Base-by-base conservation (phyloP, 768 basidiomycete genomes). In the Mrakia blollopis region DNA sequence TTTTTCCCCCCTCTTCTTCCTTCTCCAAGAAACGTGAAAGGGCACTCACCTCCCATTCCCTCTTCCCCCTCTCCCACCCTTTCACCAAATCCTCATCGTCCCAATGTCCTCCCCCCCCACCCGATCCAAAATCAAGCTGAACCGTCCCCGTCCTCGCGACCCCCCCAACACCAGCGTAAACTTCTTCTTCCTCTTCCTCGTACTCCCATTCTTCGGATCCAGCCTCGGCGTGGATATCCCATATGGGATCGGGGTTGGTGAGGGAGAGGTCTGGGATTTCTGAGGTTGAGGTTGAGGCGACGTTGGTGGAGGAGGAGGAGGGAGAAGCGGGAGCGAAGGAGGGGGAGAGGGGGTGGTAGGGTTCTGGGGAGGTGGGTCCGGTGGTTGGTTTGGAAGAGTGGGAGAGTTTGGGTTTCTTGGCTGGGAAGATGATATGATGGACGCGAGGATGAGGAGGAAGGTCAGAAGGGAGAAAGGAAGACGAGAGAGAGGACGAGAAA, bases 51-150 rank as follows among this genome's bases (percentile, higher is more conserved):
- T 72, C 47, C 71, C 71, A 72, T 7, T 50, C 50, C 35, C 52
- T 72, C 35, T 72, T 72, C 71, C 57, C 71, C 13, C 71, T n/a
- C n/a, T 72, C 71, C 71, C 71, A 72, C 54, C 47, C 30, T 6
- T 72, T 30, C 3, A 72, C 71, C 54, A 72, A n/a, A n/a, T 57
- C 71, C 18, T 18, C 50, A 39, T 72, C 71, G n/a, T 72, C 71
- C 71, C 71, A 72, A 39, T 68, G 65, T 8, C 65, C 65, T 50
- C 52, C 52, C 6, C 44, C n/a, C 16, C 35, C n/a, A 2, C 47
- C 47, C 21, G 47, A 16, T 8, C 69, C 69, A n/a, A 57, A 72
- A 11, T 72, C 54, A 8, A 72, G 35, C 28, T 72, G 52, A 52
- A 37, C 28, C 69, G 69, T 37, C 16, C 47, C n/a, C n/a, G n/a